Evolutionary conservation across 208 protist species (phyloP), one percentile per base, ranked within the genome.

Genomic region (Acanthamoeba sp.): DNA sequence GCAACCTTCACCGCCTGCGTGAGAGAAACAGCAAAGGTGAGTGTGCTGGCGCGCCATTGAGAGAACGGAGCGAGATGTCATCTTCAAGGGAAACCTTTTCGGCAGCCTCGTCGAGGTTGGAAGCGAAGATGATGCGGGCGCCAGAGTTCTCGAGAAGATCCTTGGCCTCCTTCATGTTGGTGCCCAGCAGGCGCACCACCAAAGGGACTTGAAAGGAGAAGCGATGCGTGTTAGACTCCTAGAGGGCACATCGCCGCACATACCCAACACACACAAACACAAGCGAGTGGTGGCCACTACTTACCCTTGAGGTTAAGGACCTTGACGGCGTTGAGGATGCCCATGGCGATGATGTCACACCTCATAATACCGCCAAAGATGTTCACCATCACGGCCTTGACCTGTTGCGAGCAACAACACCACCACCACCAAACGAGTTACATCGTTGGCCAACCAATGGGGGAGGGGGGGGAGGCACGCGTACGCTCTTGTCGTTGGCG

Each of bases 321-420:
- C 66, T 97, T 97, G 85, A 95, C 96, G 52, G 98, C 99, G 64
- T 97, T 98, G 71, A 99, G 98, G 57, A 99, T 97, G 88, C 99
- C 99, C 94, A 98, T 57, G 59, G 99, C 99, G 94, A 99, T 99
- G 55, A 99, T 97, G 95, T 99, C 99, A 96, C 99, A 99, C 87
- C 98, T 98, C 98, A 99, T 99, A 97, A 99, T 99, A 91, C 99
- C 99, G 64, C 99, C 99, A 92, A 99, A 99, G 97, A 99, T 99
- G 96, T 99, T 99, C 40, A 99, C 99, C 55, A 99, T 97, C 95
- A 99, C 99, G 76, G 98, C 96, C 66, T 97, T 95, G 52, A 98
- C 97, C 82, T 96, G 69, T 10, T 52, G n/a, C n/a, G n/a, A n/a
- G n/a, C n/a, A n/a, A n/a, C n/a, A n/a, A n/a, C n/a, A n/a, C n/a